Conservation (phyloP, 2,329 filamentous ascomycete species). For the Pestalotiopsis sp. region DNA sequence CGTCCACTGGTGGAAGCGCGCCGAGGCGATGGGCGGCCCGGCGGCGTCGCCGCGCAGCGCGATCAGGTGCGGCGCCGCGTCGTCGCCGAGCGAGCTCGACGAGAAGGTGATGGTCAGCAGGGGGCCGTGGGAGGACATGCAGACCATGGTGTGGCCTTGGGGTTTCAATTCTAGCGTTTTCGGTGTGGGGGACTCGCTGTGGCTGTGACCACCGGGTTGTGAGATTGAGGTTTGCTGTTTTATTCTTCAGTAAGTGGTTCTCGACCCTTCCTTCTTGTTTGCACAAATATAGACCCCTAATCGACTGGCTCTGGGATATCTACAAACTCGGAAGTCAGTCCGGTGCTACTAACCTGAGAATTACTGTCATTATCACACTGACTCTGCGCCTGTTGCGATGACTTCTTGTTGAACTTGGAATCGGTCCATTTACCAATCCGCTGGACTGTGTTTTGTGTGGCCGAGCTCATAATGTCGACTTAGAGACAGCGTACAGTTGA, state of each 20-base stretch:
- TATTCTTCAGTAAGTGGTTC: neutral
- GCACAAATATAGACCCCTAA: too few relatives aligned
- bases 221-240: neutral
- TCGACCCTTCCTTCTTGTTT: neutral
- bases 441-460: neutral
- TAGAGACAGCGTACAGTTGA: neutral
- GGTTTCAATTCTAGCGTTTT: constrained; percentile 14
- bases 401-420: neutral
- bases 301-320: too few relatives aligned
- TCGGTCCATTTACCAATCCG: constrained; percentile 8
- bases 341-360: neutral
- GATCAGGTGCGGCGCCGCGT: constrained; percentile 16
- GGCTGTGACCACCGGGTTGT: neutral
- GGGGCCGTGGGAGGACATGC: neutral
- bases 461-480: neutral
- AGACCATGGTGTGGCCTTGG: constrained; percentile 18
- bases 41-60: constrained; percentile 15
- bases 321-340: too few relatives aligned
- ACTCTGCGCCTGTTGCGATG: neutral
- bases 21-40: constrained; percentile 14
- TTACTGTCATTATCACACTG: neutral
- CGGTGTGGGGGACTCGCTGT: neutral
- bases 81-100: constrained; percentile 9
- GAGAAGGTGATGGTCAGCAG: constrained; percentile 18
- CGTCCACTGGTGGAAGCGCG: constrained; percentile 16